Evolutionary conservation across 139 green algal genomes (phyloP).

Genomic region (Eudorina sp.): DNA sequence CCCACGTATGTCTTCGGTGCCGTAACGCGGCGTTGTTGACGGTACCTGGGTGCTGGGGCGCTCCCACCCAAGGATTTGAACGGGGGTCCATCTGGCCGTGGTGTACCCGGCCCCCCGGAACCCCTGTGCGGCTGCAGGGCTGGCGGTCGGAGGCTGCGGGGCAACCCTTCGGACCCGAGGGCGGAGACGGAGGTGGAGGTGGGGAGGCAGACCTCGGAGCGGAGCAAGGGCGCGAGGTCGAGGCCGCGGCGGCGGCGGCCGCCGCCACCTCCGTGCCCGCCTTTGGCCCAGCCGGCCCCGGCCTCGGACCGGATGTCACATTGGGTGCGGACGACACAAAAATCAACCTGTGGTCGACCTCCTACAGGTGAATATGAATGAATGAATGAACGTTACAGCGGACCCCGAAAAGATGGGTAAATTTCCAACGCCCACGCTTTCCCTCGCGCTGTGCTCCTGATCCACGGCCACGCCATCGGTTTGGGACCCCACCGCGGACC

Average conservation of each 20-base stretch:
- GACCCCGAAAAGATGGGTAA: too few species aligned
- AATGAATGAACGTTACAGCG: too few species aligned
- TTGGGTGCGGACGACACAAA: conserved; percentile 67
- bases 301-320: conserved; percentile 17
- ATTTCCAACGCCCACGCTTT: too few species aligned
- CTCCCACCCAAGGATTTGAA: too few species aligned
- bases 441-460: too few species aligned
- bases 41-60: too few species aligned
- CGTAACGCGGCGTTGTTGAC: too few species aligned
- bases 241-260: not conserved
- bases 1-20: too few species aligned
- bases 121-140: conserved; percentile 6
- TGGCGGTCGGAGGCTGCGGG: not conserved
- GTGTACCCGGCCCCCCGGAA: not conserved
- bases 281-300: not conserved
- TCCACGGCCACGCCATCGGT: too few species aligned
- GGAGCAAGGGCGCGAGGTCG: not conserved
- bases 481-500: too few species aligned
- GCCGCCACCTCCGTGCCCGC: not conserved
- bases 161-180: not conserved
- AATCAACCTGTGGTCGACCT: conserved; percentile 77
- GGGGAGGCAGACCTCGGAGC: not conserved
- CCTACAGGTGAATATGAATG: conserved; percentile 69
- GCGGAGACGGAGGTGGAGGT: not conserved
- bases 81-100: too few species aligned